phyloP scores from a whole-genome alignment of 352 stramenopile species.

The Saprolegnia diclina region DNA sequence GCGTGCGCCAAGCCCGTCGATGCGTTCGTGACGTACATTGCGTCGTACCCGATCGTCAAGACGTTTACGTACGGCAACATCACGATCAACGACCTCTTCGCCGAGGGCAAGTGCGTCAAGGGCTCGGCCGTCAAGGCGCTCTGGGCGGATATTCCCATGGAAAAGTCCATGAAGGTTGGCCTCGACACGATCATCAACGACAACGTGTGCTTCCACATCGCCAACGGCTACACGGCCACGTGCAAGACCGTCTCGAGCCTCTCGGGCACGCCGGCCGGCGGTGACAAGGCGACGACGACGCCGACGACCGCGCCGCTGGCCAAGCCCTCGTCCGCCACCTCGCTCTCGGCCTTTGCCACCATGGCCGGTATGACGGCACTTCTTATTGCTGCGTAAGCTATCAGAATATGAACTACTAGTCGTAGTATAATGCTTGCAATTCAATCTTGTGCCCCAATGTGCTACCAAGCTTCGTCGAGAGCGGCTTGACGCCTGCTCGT shows the following conservation, averaged over 20 bases:
- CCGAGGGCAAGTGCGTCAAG: conserved; percentile 35
- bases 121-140: conserved; percentile 2
- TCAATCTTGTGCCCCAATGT: too few relatives aligned
- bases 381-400: neutral
- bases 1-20: conserved; percentile 37
- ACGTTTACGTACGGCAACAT: conserved; percentile 15
- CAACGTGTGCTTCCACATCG: conserved; percentile 17
- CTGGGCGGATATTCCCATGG: neutral
- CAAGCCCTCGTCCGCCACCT: neutral
- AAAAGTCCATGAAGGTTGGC: neutral
- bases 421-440: neutral
- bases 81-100: conserved; percentile 35
- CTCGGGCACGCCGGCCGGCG: neutral
- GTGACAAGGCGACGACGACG: neutral
- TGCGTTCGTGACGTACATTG: conserved; percentile 34
- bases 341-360: neutral
- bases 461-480: too few relatives aligned
- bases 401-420: neutral
- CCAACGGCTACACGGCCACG: conserved; percentile 16
- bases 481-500: too few relatives aligned
- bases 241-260: conserved; percentile 13
- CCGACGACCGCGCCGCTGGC: neutral
- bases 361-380: neutral
- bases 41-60: conserved; percentile 34
- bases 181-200: neutral